These are phyloP conservation scores for Fusarium sp. DNA, from an alignment of 2,329 filamentous ascomycete species.

Conservation along the genomic window DNA sequence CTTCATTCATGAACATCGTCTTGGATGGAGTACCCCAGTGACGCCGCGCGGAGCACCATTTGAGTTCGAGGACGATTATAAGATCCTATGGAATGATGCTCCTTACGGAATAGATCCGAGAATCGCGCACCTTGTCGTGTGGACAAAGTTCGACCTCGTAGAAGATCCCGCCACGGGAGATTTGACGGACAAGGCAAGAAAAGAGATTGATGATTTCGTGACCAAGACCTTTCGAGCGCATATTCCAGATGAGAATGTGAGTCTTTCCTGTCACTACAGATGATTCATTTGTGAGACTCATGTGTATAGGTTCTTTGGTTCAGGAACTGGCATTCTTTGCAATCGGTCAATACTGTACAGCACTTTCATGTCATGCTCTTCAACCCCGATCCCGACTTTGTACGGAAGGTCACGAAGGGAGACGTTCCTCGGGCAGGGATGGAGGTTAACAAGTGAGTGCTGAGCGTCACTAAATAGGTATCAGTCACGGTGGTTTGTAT, in stretches of 20 bases:
- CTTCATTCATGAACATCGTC: conserved; percentile 77
- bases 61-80: conserved; percentile 67
- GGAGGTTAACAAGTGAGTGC: conserved; percentile 23
- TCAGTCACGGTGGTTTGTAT: background rate
- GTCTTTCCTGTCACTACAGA: conserved; percentile 34
- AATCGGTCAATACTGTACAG: conserved; percentile 87
- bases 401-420: conserved; percentile 76
- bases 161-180: conserved; percentile 75
- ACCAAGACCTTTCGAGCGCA: conserved; percentile 70
- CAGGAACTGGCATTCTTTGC: conserved; percentile 85
- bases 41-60: conserved; percentile 54
- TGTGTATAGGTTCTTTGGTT: conserved; percentile 58
- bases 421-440: conserved; percentile 75
- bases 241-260: conserved; percentile 65
- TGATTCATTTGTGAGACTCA: conserved; percentile 4
- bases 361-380: conserved; percentile 96
- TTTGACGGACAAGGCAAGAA: conserved; percentile 71
- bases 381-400: conserved; percentile 76
- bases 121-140: conserved; percentile 89
- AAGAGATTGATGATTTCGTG: conserved; percentile 78
- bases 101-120: conserved; percentile 85
- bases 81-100: conserved; percentile 91
- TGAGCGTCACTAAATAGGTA: background rate
- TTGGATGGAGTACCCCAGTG: conserved; percentile 73
- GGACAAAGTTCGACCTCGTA: conserved; percentile 87